A percentile compares a stretch with the other conserved stretches of the same genome.
phyloP scores from a whole-genome alignment of 192 early-diverging fungal genomes.

The Backusella liffmaniae region DNA sequence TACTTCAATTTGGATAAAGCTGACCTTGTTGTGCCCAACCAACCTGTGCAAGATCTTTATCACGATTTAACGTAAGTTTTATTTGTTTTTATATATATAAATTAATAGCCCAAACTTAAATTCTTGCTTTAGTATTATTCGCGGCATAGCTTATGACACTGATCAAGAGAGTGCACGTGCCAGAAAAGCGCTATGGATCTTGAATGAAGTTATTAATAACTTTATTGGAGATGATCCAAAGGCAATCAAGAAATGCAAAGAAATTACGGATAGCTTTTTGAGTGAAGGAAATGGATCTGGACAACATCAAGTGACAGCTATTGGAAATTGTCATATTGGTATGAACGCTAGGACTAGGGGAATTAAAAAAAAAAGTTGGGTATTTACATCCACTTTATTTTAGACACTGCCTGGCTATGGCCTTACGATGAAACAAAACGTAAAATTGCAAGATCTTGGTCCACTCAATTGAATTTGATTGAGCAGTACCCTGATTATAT shows the following conservation, averaged over 20 bases:
- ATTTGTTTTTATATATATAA: neutral
- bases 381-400: neutral
- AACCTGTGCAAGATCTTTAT: conserved; percentile 62
- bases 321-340: conserved; percentile 81
- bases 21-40: conserved; percentile 71
- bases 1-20: conserved; percentile 57
- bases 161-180: conserved; percentile 66
- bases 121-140: conserved; percentile 52
- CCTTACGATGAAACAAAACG: conserved; percentile 97
- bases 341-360: neutral
- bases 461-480: conserved; percentile 78
- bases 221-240: conserved; percentile 54
- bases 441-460: conserved; percentile 86
- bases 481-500: conserved; percentile 84
- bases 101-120: neutral
- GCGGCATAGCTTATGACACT: conserved; percentile 68
- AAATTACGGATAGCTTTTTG: conserved; percentile 66
- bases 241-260: conserved; percentile 37
- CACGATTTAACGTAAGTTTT: conserved; percentile 53
- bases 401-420: conserved; percentile 92
- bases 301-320: conserved; percentile 78
- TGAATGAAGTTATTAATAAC: conserved; percentile 78
- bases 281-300: conserved; percentile 50
- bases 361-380: conserved; percentile 44
- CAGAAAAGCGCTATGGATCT: conserved; percentile 74